Conservation (phyloP, 75 land plant genomes). For the Ceratopteris richardii region DNA sequence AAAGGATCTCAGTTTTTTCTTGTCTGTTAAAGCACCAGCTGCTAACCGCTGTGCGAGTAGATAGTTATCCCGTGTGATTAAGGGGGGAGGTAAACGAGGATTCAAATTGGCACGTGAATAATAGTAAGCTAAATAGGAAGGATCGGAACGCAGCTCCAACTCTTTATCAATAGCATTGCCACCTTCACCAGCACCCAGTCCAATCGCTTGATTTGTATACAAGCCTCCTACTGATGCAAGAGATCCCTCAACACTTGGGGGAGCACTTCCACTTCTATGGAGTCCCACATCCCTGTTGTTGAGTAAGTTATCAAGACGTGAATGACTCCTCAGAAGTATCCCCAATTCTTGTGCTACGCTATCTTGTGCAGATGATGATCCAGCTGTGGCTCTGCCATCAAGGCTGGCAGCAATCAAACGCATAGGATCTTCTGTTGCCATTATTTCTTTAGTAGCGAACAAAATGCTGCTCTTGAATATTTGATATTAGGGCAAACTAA, state of each 20-base stretch:
- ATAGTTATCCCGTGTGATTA: constrained; percentile 81
- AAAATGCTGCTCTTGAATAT: no score
- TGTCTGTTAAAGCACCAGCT: constrained; percentile 48
- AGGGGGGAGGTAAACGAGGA: constrained; percentile 88
- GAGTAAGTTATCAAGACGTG: constrained; percentile 33
- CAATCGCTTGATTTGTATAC: constrained; percentile 5
- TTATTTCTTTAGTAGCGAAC: background rate
- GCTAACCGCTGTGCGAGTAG: constrained; percentile 60
- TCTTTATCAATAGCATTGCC: constrained; percentile 43
- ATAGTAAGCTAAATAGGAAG: constrained; percentile 80
- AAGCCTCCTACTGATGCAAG: constrained; percentile 60
- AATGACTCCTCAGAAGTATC: constrained; percentile 46
- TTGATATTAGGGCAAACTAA: no score
- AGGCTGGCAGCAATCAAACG: constrained; percentile 39
- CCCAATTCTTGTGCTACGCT: constrained; percentile 52
- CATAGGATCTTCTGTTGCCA: constrained; percentile 48
- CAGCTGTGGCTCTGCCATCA: constrained; percentile 9
- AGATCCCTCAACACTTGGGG: constrained; percentile 94
- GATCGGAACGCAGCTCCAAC: constrained; percentile 74
- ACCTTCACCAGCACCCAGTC: constrained; percentile 5
- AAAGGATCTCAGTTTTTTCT: constrained; percentile 30
- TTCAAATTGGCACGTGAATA: constrained; percentile 73
- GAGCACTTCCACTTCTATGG: constrained; percentile 89
- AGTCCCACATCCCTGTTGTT: constrained; percentile 50
- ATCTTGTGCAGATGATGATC: constrained; percentile 20